Conservation (phyloP, 352 stramenopile genomes). For the Albugo laibachii region DNA sequence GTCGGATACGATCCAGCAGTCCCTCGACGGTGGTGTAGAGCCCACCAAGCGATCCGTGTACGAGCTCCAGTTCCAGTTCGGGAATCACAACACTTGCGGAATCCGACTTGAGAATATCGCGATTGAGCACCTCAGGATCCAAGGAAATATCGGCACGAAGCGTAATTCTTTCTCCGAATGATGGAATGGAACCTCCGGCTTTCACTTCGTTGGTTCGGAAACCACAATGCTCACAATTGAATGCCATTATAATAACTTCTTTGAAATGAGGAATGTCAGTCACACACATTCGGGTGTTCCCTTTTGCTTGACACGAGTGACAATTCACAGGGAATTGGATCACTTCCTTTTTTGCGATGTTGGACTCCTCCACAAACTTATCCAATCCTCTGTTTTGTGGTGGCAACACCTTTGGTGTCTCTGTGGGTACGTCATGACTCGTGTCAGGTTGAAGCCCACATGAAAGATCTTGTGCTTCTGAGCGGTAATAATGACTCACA, state of each 20-base stretch:
- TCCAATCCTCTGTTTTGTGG: slow-evolving; percentile 52
- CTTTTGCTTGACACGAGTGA: slow-evolving; percentile 41
- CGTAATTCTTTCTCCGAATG: slow-evolving; percentile 57
- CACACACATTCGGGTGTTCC: slow-evolving; percentile 77
- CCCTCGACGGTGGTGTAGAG: slow-evolving; percentile 90
- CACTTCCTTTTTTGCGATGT: slow-evolving; percentile 55
- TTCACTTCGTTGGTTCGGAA: slow-evolving; percentile 87
- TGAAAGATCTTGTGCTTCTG: slow-evolving; percentile 45
- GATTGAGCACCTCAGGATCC: slow-evolving; percentile 45
- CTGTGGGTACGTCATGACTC: slow-evolving; percentile 22
- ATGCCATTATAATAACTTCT: slow-evolving; percentile 85
- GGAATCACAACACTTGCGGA: slow-evolving; percentile 70
- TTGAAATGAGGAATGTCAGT: slow-evolving; percentile 92
- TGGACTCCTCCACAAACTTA: slow-evolving; percentile 31
- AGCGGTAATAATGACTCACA: slow-evolving; percentile 52
- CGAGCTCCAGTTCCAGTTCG: slow-evolving; percentile 83
- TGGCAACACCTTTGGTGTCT: slow-evolving; percentile 23
- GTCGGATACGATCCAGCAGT: slow-evolving; percentile 68
- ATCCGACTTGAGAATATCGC: slow-evolving; percentile 87
- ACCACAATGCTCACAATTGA: slow-evolving; percentile 82
- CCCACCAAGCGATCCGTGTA: slow-evolving; percentile 72
- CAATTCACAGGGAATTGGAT: slow-evolving; percentile 74
- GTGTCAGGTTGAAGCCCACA: slow-evolving; percentile 55
- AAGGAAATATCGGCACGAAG: slow-evolving; percentile 26
- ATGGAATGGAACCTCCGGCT: slow-evolving; percentile 73